These are phyloP conservation scores for Rhytidiadelphus loreus DNA, from an alignment of 225 moss, liverwort and hornwort species.

Conservation along the genomic window DNA sequence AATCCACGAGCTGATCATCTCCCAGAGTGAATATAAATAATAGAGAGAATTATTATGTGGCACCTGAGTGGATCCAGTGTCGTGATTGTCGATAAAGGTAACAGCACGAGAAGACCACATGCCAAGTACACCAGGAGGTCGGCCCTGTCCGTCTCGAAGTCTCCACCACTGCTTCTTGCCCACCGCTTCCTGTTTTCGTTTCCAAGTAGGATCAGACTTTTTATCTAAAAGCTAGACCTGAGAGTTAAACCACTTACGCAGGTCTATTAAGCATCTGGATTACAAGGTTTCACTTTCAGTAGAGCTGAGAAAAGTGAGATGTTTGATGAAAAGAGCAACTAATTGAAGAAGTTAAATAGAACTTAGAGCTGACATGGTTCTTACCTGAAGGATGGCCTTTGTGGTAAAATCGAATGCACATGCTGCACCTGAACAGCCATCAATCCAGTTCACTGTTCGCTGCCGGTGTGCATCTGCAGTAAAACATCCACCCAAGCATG, in stretches of 20 bases:
- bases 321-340: neutral
- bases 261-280: neutral
- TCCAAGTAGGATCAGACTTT: neutral
- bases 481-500: neutral
- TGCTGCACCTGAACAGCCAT: slow-evolving; percentile 63
- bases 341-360: neutral
- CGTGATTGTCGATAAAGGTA: slow-evolving; percentile 92
- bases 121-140: slow-evolving; percentile 76
- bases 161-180: slow-evolving; percentile 86
- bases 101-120: slow-evolving; percentile 92
- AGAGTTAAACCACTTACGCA: neutral
- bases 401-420: slow-evolving; percentile 97
- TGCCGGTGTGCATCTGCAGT: slow-evolving; percentile 66
- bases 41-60: neutral
- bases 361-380: neutral
- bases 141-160: slow-evolving; percentile 64
- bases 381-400: slow-evolving; percentile 89
- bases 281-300: neutral
- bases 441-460: slow-evolving; percentile 81
- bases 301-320: neutral
- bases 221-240: neutral
- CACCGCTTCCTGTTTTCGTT: slow-evolving; percentile 68
- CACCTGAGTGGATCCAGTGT: slow-evolving; percentile 97
- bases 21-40: neutral
- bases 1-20: neutral